Percentiles rank a stretch among this genome's conserved stretches.
Evolutionary conservation across 768 basidiomycete species (phyloP).

Genomic region (Termitomyces sp.): DNA sequence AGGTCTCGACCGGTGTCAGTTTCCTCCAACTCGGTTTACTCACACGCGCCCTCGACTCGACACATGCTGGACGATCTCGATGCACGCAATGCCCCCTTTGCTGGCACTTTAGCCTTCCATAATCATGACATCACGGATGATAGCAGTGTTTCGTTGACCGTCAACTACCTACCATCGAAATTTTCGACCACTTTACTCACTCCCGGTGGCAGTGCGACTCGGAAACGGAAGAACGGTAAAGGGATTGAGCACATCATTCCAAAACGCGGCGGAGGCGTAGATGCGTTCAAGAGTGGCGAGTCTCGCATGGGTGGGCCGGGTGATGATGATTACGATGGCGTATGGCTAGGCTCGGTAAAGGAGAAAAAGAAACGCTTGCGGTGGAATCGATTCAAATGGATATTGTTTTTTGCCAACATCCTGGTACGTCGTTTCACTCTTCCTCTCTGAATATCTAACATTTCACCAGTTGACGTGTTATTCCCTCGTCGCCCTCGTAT

Average conservation of each 20-base stretch:
- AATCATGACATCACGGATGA: constrained; percentile 4
- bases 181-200: constrained; percentile 40
- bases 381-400: constrained; percentile 88
- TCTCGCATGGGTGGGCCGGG: constrained; percentile 33
- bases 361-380: constrained; percentile 40
- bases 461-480: constrained; percentile 42
- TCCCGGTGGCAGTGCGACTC: constrained; percentile 24
- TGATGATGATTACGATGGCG: constrained; percentile 41
- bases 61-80: constrained; percentile 35
- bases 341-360: constrained; percentile 16
- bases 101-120: not conserved
- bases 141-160: constrained; percentile 20
- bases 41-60: constrained; percentile 39
- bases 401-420: constrained; percentile 59
- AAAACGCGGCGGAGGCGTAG: constrained; percentile 57
- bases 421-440: constrained; percentile 23
- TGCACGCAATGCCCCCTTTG: constrained; percentile 31
- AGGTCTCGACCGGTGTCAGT: constrained; percentile 32
- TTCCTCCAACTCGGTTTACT: constrained; percentile 34
- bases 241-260: constrained; percentile 31
- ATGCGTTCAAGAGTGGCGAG: constrained; percentile 42
- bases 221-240: constrained; percentile 17
- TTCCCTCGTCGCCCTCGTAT: constrained; percentile 53
- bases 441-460: not conserved
- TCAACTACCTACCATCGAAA: constrained; percentile 64